Evolutionary conservation across 805 yeast genomes (phyloP).

Genomic region (Lachancea mirantina): DNA sequence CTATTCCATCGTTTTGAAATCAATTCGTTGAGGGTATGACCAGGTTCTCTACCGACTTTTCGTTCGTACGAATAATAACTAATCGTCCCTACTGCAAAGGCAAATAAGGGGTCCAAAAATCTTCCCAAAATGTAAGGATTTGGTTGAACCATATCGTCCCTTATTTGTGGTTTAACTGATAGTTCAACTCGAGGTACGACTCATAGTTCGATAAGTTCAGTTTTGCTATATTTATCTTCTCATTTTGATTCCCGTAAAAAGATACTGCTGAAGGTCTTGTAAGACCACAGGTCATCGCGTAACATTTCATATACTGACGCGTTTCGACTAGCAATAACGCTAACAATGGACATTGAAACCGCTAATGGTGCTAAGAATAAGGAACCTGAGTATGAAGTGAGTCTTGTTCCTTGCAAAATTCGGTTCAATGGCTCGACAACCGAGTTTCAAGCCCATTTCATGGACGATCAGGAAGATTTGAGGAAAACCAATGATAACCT

Average conservation of each 20-base stretch:
- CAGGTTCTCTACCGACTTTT: constrained; percentile 49
- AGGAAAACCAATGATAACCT: constrained; percentile 5
- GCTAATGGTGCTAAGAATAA: too few species aligned
- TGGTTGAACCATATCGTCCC: constrained; percentile 8
- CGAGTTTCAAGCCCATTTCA: constrained; percentile 15
- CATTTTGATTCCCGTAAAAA: too few species aligned
- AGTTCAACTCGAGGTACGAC: too few species aligned
- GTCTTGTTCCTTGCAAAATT: constrained; percentile 21
- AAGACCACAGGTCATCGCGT: too few species aligned
- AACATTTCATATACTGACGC: too few species aligned
- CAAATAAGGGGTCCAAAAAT: constrained; percentile 58
- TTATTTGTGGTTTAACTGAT: background rate
- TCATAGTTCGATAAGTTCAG: too few species aligned
- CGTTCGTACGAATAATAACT: constrained; percentile 60
- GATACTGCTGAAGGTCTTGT: too few species aligned
- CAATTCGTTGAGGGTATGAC: constrained; percentile 53
- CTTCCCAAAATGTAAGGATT: constrained; percentile 25
- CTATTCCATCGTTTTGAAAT: constrained; percentile 31
- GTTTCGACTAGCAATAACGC: too few species aligned
- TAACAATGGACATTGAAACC: too few species aligned
- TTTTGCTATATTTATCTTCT: too few species aligned
- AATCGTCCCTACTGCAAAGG: constrained; percentile 51
- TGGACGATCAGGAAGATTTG: constrained; percentile 9
- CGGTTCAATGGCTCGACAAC: constrained; percentile 14
- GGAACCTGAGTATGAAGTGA: constrained; percentile 10